Conservation (phyloP, 164 flowering plant genomes). For the Santalum album region DNA sequence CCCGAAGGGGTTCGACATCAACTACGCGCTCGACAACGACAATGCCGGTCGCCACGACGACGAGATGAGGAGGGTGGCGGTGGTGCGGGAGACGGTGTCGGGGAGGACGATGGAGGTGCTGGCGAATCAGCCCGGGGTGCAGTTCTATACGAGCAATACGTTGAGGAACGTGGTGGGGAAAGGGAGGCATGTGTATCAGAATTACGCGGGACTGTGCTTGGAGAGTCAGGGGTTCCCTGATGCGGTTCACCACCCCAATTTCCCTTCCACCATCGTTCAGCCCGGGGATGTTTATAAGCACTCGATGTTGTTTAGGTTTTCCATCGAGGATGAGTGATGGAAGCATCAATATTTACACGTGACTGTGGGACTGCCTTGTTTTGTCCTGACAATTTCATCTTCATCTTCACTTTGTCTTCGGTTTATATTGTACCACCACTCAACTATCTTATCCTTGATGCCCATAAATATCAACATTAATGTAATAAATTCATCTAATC, state of each 20-base stretch:
- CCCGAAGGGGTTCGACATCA: constrained; percentile 29
- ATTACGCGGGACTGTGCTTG: constrained; percentile 25
- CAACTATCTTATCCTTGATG: too few species aligned
- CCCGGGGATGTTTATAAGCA: constrained; percentile 54
- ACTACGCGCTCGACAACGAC: constrained; percentile 18
- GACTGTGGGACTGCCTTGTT: too few species aligned
- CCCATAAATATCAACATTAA: too few species aligned
- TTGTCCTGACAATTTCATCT: too few species aligned
- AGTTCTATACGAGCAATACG: constrained; percentile 29
- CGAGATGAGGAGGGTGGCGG: constrained; percentile 17
- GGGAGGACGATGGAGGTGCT: constrained; percentile 37
- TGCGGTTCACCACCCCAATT: constrained; percentile 69
- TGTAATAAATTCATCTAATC: too few species aligned
- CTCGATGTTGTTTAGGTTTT: constrained; percentile 43
- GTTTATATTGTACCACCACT: too few species aligned
- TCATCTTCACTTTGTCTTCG: too few species aligned
- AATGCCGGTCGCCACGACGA: not conserved
- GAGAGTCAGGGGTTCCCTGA: constrained; percentile 86
- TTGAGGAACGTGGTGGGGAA: constrained; percentile 21
- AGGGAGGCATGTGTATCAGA: constrained; percentile 18
- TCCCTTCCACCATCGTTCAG: constrained; percentile 61
- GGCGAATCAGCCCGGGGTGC: constrained; percentile 30
- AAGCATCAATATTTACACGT: too few species aligned
- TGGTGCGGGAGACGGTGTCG: constrained; percentile 16
- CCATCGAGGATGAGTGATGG: too few species aligned